Evolutionary conservation across 441 rosid genomes (phyloP).

Genomic region (Euphorbia celastroides): DNA sequence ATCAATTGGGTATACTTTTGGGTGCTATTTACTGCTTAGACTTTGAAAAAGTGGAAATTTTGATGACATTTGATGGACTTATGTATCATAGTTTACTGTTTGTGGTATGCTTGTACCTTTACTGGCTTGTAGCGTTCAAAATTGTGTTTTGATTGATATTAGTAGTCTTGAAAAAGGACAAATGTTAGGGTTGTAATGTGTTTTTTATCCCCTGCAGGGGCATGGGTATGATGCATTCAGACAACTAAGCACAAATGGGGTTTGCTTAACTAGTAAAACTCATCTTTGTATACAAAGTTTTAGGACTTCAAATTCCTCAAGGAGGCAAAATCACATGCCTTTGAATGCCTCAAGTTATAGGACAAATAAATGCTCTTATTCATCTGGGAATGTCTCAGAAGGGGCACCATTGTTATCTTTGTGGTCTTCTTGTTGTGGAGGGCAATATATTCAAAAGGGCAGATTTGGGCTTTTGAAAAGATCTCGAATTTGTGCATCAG

Average conservation of each 20-base stretch:
- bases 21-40: background rate
- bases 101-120: background rate
- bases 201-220: slow-evolving; percentile 39
- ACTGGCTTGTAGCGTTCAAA: background rate
- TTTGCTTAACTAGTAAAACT: slow-evolving; percentile 24
- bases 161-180: background rate
- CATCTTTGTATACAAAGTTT: slow-evolving; percentile 30
- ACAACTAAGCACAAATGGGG: slow-evolving; percentile 27
- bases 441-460: slow-evolving; percentile 27
- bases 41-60: background rate
- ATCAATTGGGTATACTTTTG: background rate
- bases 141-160: background rate
- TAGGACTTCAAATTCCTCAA: slow-evolving; percentile 18
- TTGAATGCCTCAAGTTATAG: slow-evolving; percentile 26
- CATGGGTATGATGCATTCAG: slow-evolving; percentile 43
- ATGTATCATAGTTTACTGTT: background rate
- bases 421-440: slow-evolving; percentile 26
- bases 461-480: slow-evolving; percentile 31
- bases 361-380: slow-evolving; percentile 29
- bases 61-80: background rate
- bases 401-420: slow-evolving; percentile 28
- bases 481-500: slow-evolving; percentile 37
- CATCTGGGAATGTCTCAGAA: slow-evolving; percentile 26
- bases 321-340: slow-evolving; percentile 21
- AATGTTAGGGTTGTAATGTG: background rate